Base-by-base conservation (phyloP, 169 alveolate species). In the Eimeria maxima region DNA sequence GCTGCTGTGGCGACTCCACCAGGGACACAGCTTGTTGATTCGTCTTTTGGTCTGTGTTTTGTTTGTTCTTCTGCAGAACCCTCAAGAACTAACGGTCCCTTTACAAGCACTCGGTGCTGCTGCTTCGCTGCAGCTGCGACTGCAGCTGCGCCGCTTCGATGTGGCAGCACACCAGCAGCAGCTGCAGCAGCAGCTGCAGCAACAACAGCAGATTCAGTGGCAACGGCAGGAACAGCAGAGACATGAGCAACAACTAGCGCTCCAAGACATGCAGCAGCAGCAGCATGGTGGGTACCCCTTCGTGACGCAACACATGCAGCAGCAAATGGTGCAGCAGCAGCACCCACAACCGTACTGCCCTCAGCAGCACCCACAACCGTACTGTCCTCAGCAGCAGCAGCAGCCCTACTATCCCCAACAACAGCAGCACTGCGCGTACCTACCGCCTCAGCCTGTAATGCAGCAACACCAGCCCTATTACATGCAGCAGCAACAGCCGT, bases 231-330 rank as follows among this genome's bases (percentile, higher is more conserved):
- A 90, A 87, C 95, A 90, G 86, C 63, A 65, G 63, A 45, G n/a
- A 27, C 95, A 65, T 24, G 95, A 90, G 57, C 86, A 73, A 14
- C 95, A 65, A 0, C 74, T 90, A 55, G 73, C 84, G 50, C 47
- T 73, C 10, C 84, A 73, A 38, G 84, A 73, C 20, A 29, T 73
- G 55, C 84, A 73, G 50, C 74, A 65, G 60, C 74, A 65, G 60
- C 74, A 65, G 10, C 42, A 65, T n/a, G 74, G 74, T 10, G 74
- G n/a, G 20, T 8, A 18, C 33, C 42, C 74, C 74, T 65, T 14
- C 33, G 13, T 65, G 74, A 11, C n/a, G 74, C 74, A 65, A n/a
- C 74, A 65, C 29, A 11, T 65, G 74, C 60, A 53, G 60, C 60
- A 53, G 60, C 60, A 53, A 53, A 7, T 11, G 60, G 1, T 53